These are phyloP conservation scores for Curvularia spicifera DNA, from an alignment of 2,329 filamentous ascomycete genomes.

Conservation along the genomic window DNA sequence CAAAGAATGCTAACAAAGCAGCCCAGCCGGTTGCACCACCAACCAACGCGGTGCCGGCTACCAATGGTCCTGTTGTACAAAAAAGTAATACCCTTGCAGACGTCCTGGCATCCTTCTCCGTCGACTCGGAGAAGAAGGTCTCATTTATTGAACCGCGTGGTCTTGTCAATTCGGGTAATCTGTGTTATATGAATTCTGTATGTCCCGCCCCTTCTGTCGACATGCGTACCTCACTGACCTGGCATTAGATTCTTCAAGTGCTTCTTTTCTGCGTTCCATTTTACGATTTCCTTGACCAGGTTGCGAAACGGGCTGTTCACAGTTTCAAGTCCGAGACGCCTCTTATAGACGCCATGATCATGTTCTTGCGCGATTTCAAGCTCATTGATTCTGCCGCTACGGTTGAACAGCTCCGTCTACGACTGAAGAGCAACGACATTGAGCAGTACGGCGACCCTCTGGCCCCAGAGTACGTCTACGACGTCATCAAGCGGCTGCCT, in stretches of 20 bases:
- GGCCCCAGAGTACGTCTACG: constrained; percentile 92
- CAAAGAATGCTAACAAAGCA: constrained; percentile 53
- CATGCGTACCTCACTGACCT: constrained; percentile 39
- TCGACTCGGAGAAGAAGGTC: constrained; percentile 69
- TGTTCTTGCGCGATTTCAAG: constrained; percentile 93
- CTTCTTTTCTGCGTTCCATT: constrained; percentile 93
- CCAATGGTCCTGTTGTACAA: constrained; percentile 53
- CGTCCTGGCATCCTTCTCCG: constrained; percentile 74
- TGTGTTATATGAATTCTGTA: constrained; percentile 99
- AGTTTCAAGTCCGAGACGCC: constrained; percentile 96
- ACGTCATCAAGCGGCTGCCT: constrained; percentile 84
- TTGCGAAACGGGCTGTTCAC: constrained; percentile 81
- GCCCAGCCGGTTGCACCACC: constrained; percentile 24
- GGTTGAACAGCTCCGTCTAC: constrained; percentile 73
- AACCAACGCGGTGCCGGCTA: constrained; percentile 36
- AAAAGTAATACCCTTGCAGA: constrained; percentile 73
- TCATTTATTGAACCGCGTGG: constrained; percentile 90
- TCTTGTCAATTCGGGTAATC: constrained; percentile 95
- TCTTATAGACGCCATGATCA: constrained; percentile 92
- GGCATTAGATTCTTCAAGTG: constrained; percentile 82
- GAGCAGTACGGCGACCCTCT: constrained; percentile 92
- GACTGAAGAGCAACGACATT: constrained; percentile 80
- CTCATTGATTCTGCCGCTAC: constrained; percentile 80
- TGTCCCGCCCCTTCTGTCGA: constrained; percentile 46
- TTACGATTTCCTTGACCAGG: constrained; percentile 88